A percentile compares a stretch with the other conserved stretches of the same genome.
phyloP scores from a whole-genome alignment of 352 stramenopile genomes.

The Pythium rishiriense region DNA sequence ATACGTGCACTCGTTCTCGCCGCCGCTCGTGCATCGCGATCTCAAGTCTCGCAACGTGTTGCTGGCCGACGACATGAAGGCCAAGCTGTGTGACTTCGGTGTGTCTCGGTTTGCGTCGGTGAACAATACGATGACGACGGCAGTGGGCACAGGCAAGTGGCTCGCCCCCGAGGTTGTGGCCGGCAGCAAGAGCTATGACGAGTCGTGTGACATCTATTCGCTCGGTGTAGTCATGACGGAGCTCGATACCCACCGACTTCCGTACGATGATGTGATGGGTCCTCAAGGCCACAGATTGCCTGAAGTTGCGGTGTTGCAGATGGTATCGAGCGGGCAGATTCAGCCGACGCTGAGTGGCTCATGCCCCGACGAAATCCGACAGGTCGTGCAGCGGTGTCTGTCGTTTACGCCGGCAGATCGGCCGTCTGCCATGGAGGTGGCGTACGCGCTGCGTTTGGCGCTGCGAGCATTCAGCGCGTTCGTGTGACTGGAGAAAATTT shows the following conservation, averaged over 20 bases:
- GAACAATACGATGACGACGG: constrained; percentile 21
- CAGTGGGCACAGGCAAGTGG: constrained; percentile 33
- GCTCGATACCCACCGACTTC: constrained; percentile 52
- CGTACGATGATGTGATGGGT: constrained; percentile 40
- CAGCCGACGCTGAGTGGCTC: constrained; percentile 21
- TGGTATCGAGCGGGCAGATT: constrained; percentile 33
- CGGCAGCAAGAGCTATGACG: constrained; percentile 34
- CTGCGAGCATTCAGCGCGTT: neutral
- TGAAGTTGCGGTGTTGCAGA: constrained; percentile 45
- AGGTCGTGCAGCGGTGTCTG: constrained; percentile 27
- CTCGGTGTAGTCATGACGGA: constrained; percentile 57
- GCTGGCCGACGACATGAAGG: constrained; percentile 25
- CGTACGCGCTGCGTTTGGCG: constrained; percentile 20
- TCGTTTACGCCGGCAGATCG: constrained; percentile 25
- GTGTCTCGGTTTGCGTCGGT: constrained; percentile 22
- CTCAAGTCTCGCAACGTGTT: constrained; percentile 52
- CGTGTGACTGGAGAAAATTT: neutral
- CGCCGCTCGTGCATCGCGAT: constrained; percentile 41
- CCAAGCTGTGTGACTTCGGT: constrained; percentile 31
- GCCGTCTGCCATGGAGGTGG: constrained; percentile 25
- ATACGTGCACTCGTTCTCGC: constrained; percentile 52
- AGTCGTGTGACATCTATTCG: constrained; percentile 44
- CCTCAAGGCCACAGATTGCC: constrained; percentile 29
- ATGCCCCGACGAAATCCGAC: constrained; percentile 17
- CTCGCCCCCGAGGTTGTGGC: constrained; percentile 47